Evolutionary conservation across 2,329 filamentous ascomycete genomes (phyloP).

Genomic region (Fonsecaea erecta): DNA sequence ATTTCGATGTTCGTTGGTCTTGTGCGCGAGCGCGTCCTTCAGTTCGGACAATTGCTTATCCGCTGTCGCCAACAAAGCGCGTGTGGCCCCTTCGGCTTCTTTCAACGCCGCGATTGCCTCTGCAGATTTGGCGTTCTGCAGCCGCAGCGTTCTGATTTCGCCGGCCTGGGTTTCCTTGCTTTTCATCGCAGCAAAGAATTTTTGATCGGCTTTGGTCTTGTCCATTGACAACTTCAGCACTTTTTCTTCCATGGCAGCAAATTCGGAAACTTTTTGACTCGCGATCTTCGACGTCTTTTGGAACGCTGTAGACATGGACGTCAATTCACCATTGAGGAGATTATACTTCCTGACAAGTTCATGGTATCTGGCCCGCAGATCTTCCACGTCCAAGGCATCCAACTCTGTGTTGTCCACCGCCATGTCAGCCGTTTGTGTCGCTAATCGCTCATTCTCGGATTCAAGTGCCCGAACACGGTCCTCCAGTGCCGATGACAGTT

Average conservation of each 20-base stretch:
- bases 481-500: conserved; percentile 77
- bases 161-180: conserved; percentile 82
- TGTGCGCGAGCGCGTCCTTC: conserved; percentile 74
- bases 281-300: conserved; percentile 85
- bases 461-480: conserved; percentile 82
- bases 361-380: conserved; percentile 73
- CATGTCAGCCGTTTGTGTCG: conserved; percentile 38
- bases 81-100: conserved; percentile 79
- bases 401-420: conserved; percentile 32
- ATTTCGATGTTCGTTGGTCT: conserved; percentile 73
- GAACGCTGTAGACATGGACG: conserved; percentile 87
- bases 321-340: conserved; percentile 83
- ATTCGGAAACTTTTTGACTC: conserved; percentile 83
- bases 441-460: conserved; percentile 75
- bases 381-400: conserved; percentile 63
- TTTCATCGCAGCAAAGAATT: conserved; percentile 95
- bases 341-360: conserved; percentile 79
- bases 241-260: conserved; percentile 75
- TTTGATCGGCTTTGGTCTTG: conserved; percentile 96
- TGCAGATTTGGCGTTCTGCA: conserved; percentile 85
- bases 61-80: conserved; percentile 76
- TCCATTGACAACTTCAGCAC: conserved; percentile 75
- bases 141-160: conserved; percentile 77
- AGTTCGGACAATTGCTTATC: conserved; percentile 89
- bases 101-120: conserved; percentile 94